Base-by-base conservation (phyloP, 1,284 basidiomycete species). In the Trametes versicolor region DNA sequence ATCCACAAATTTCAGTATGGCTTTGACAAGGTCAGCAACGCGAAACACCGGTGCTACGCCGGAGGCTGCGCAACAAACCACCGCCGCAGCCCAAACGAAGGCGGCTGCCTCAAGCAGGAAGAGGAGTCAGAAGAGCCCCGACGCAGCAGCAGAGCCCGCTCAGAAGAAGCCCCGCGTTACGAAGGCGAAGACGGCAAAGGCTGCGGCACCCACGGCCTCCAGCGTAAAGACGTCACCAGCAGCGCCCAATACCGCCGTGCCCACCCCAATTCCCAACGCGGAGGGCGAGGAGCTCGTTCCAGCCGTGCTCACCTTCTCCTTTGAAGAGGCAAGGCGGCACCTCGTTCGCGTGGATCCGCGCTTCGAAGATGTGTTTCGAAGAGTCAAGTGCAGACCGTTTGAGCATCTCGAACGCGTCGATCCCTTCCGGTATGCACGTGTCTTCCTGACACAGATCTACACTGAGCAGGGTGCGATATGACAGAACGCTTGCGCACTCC, bases 271-370 rank as follows among this genome's bases (percentile, higher is more conserved):
- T 0, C 32, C 62, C 17, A 54, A 21, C 32, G 66, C 53, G 17
- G 69, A 65, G n/a, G 70, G 65, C 17, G 64, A 66, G 27, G 70
- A 60, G 49, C 72, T 87, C 25, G 83, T 92, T 6, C 89, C 90
- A 9, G 88, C 90, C 2, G 76, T 83, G 17, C 83, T 96, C 34
- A 84, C 86, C 4, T 96, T 97, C 79, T 85, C 87, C 21, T 89
- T 95, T 68, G 84, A 88, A 45, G 85, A 88, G 4, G 95, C 93
- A 0, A 91, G 89, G 73, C 67, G 79, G 15, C 94, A 97, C 74
- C 85, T 97, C 25, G 85, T 88, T 58, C 68, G 75, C 1, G 85
- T 83, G 2, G 95, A 97, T 72, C 73, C 80, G 7, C 88, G 95
- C 1, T 97, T 96, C 76, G 79, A 82, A 62, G 83, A 85, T 34